These are phyloP conservation scores for Cytidiella melzeri DNA, from an alignment of 768 basidiomycete species.

Conservation along the genomic window DNA sequence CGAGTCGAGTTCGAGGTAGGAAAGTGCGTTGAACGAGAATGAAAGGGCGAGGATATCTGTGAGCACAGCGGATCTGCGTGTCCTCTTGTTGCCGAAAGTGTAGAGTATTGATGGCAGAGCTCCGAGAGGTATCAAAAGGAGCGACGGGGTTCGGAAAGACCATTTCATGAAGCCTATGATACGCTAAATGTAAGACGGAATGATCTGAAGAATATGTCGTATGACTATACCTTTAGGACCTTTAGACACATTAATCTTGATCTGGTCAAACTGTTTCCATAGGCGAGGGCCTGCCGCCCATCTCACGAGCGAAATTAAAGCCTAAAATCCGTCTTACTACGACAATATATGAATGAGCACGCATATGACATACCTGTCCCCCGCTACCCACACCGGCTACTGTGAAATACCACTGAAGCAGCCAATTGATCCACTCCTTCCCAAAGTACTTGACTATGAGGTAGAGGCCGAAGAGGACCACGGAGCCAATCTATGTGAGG, in stretches of 20 bases:
- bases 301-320: conserved; percentile 43
- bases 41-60: conserved; percentile 72
- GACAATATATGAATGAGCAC: not conserved
- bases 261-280: conserved; percentile 54
- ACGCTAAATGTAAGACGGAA: too few relatives aligned
- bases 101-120: conserved; percentile 63
- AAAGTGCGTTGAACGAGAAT: conserved; percentile 75
- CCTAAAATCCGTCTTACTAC: conserved; percentile 29
- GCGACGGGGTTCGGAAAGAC: conserved; percentile 52
- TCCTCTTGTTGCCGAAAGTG: conserved; percentile 32
- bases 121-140: conserved; percentile 52
- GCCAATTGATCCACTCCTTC: conserved; percentile 75
- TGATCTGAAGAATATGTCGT: conserved; percentile 3
- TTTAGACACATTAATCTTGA: conserved; percentile 39
- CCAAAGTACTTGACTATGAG: conserved; percentile 69
- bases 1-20: conserved; percentile 78
- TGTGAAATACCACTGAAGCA: conserved; percentile 73
- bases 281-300: conserved; percentile 41
- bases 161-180: conserved; percentile 30
- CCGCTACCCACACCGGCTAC: conserved; percentile 59
- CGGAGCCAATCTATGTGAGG: conserved; percentile 55
- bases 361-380: conserved; percentile 47
- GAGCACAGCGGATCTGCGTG: conserved; percentile 59
- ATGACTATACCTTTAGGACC: conserved; percentile 36
- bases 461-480: conserved; percentile 63